Percentiles rank a stretch among this genome's conserved stretches.
Conservation (phyloP, 371 early-diverging fungal genomes). For the Rhizopus sp. region DNA sequence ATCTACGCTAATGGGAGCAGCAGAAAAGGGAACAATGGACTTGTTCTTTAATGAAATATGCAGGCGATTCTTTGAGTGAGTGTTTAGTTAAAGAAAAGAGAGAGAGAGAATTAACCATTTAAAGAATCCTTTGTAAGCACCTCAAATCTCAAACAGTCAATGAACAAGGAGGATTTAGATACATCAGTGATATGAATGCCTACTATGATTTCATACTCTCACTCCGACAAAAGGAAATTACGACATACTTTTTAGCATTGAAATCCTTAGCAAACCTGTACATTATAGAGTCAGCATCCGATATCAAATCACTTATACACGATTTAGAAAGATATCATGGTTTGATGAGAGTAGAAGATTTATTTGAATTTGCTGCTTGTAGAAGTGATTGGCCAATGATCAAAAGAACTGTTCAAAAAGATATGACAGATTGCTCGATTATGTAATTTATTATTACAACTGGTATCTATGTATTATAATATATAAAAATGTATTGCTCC, state of each 20-base stretch:
- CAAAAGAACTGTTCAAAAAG: constrained; percentile 81
- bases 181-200: constrained; percentile 90
- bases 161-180: constrained; percentile 78
- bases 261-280: constrained; percentile 93
- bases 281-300: constrained; percentile 80
- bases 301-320: constrained; percentile 83
- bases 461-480: constrained; percentile 2
- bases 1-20: constrained; percentile 69
- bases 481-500: neutral
- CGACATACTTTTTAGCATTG: constrained; percentile 82
- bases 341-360: constrained; percentile 83
- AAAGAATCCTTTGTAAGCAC: constrained; percentile 74
- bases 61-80: constrained; percentile 82
- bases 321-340: constrained; percentile 86
- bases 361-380: constrained; percentile 88
- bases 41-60: constrained; percentile 90
- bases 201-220: constrained; percentile 66
- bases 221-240: constrained; percentile 70
- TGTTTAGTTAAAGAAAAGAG: neutral
- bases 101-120: neutral
- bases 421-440: constrained; percentile 63
- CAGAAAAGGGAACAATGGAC: constrained; percentile 87
- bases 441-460: constrained; percentile 41
- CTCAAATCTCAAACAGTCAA: constrained; percentile 78
- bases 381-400: constrained; percentile 89